Evolutionary conservation across 192 early-diverging fungal species (phyloP).

Genomic region (Nowakowskiella sp.): DNA sequence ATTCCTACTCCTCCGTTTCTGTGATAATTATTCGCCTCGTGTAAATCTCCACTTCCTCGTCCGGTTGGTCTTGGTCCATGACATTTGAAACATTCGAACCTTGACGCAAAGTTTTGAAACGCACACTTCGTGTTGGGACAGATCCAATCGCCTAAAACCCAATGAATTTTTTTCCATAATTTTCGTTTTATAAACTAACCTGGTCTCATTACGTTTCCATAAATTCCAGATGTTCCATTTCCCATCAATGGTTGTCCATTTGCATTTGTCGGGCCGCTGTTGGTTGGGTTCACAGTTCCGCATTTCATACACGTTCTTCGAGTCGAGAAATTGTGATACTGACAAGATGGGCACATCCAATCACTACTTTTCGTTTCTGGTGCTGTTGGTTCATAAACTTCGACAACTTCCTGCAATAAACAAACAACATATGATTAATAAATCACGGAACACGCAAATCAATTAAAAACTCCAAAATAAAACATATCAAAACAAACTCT

Average conservation of each 20-base stretch:
- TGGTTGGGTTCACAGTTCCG: slow-evolving; percentile 41
- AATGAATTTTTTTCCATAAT: neutral
- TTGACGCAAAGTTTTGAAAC: slow-evolving; percentile 74
- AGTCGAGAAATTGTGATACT: slow-evolving; percentile 65
- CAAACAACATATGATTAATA: no score
- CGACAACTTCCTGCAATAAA: slow-evolving; percentile 16
- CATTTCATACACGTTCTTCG: slow-evolving; percentile 60
- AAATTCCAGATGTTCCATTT: neutral
- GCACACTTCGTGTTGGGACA: slow-evolving; percentile 55
- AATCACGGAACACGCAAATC: no score
- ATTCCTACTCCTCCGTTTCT: slow-evolving; percentile 9
- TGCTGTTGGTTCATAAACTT: slow-evolving; percentile 11
- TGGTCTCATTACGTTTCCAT: neutral
- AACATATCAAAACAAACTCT: no score
- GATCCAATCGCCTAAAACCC: slow-evolving; percentile 58
- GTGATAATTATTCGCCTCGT: no score
- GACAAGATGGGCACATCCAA: slow-evolving; percentile 65
- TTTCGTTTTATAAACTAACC: no score
- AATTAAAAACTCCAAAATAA: no score
- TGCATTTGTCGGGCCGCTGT: slow-evolving; percentile 17
- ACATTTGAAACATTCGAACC: slow-evolving; percentile 59
- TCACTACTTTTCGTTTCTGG: slow-evolving; percentile 50
- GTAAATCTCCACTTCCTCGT: neutral
- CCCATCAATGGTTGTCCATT: no score
- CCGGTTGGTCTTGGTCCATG: slow-evolving; percentile 24